phyloP scores from a whole-genome alignment of 1,284 basidiomycete genomes.

The Exobasidium rhododendri region DNA sequence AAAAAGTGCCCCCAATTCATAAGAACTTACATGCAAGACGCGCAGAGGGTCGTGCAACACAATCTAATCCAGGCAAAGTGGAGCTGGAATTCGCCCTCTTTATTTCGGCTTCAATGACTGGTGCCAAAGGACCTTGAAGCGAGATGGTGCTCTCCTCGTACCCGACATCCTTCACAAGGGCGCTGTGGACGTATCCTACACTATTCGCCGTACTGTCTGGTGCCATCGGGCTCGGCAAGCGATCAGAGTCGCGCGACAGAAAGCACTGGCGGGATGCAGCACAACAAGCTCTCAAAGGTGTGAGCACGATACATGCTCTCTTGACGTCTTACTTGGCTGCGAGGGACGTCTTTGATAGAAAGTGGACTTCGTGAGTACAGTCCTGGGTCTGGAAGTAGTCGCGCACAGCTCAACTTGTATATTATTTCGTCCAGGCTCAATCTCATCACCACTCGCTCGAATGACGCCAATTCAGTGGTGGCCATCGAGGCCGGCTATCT shows the following conservation, averaged over 20 bases:
- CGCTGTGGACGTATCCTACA: neutral
- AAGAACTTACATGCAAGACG: too few relatives aligned
- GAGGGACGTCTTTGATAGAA: constrained; percentile 1
- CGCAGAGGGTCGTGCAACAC: too few relatives aligned
- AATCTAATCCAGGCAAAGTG: too few relatives aligned
- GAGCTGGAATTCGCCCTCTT: too few relatives aligned
- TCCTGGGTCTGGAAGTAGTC: neutral
- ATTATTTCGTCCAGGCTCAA: constrained; percentile 5
- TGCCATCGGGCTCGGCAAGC: neutral
- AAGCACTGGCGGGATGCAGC: neutral
- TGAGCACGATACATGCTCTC: constrained; percentile 1
- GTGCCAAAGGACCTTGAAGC: too few relatives aligned
- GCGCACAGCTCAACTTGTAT: neutral
- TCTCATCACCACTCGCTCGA: constrained; percentile 7
- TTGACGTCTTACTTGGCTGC: neutral
- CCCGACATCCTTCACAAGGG: neutral
- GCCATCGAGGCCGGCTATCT: constrained; percentile 5
- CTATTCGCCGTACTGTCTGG: neutral
- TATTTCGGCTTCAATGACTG: too few relatives aligned
- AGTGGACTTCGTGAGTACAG: constrained; percentile 1
- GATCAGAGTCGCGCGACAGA: neutral
- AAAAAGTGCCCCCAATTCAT: too few relatives aligned
- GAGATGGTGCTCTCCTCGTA: neutral
- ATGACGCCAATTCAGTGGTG: neutral
- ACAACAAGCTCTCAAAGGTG: neutral